phyloP scores from a whole-genome alignment of 2,329 filamentous ascomycete species.

The Bipolaris cookei region DNA sequence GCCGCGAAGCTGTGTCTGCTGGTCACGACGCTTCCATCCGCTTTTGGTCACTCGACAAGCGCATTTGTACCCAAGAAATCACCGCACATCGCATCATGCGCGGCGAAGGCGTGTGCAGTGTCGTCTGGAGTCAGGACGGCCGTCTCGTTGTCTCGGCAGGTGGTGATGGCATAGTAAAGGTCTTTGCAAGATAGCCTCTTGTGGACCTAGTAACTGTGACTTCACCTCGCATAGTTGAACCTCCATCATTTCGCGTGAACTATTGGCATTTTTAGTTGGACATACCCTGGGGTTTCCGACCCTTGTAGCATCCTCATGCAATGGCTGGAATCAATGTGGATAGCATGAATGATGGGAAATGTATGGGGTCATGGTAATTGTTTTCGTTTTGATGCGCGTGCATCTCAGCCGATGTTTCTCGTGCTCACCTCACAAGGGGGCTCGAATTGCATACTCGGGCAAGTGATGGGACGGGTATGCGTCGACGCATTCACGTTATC shows the following conservation, averaged over 20 bases:
- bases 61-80: slow-evolving; percentile 93
- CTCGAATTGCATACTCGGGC: slow-evolving; percentile 1
- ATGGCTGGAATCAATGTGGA: slow-evolving; percentile 6
- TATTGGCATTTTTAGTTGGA: slow-evolving; percentile 31
- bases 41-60: slow-evolving; percentile 97
- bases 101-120: slow-evolving; percentile 91
- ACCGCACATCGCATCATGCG: slow-evolving; percentile 93
- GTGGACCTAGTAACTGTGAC: slow-evolving; percentile 12
- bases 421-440: background rate
- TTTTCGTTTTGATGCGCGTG: slow-evolving; percentile 9
- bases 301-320: slow-evolving; percentile 6
- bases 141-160: slow-evolving; percentile 93
- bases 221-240: slow-evolving; percentile 14
- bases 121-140: slow-evolving; percentile 95
- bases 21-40: slow-evolving; percentile 94
- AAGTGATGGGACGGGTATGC: slow-evolving; percentile 2
- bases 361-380: slow-evolving; percentile 23
- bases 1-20: slow-evolving; percentile 90
- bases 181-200: slow-evolving; percentile 62
- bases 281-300: slow-evolving; percentile 19
- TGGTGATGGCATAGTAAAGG: slow-evolving; percentile 94
- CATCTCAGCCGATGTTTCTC: background rate
- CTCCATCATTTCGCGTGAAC: slow-evolving; percentile 17
- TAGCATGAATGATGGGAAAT: slow-evolving; percentile 24
- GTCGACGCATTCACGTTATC: slow-evolving; percentile 2